A percentile compares a stretch with the other conserved stretches of the same genome.
These are phyloP conservation scores for Nigrospora osmanthi DNA, from an alignment of 2,329 filamentous ascomycete genomes.

Conservation along the genomic window DNA sequence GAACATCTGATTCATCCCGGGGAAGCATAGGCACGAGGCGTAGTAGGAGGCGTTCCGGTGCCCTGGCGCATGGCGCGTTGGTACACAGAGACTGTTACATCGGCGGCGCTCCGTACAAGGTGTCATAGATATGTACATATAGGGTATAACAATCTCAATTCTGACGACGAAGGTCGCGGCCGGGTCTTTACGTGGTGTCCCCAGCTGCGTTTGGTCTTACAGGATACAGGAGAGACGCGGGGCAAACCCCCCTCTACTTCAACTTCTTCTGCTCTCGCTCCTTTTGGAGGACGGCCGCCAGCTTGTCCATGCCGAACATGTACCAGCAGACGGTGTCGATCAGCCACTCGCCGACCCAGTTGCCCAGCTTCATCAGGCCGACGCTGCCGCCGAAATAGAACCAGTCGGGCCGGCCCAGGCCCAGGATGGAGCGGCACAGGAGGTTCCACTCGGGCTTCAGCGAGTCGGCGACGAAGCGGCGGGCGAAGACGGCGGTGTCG, in stretches of 20 bases:
- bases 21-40: too few species aligned
- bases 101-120: too few species aligned
- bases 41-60: too few species aligned
- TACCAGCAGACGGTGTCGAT: slow-evolving; percentile 17
- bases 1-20: slow-evolving; percentile 54
- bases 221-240: too few species aligned
- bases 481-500: slow-evolving; percentile 29
- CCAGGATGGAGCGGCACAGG: slow-evolving; percentile 12
- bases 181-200: too few species aligned
- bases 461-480: slow-evolving; percentile 28
- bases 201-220: too few species aligned
- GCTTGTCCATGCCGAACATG: slow-evolving; percentile 14
- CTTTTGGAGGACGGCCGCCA: slow-evolving; percentile 14
- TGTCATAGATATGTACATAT: too few species aligned
- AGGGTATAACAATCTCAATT: too few species aligned
- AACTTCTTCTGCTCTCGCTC: slow-evolving; percentile 4
- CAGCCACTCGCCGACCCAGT: slow-evolving; percentile 22
- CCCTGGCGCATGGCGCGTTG: too few species aligned
- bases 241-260: neutral
- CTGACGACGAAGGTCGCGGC: too few species aligned
- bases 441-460: slow-evolving; percentile 21
- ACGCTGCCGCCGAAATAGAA: slow-evolving; percentile 24
- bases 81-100: too few species aligned
- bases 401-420: slow-evolving; percentile 27
- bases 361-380: slow-evolving; percentile 10